Evolutionary conservation across 768 basidiomycete genomes (phyloP).

Genomic region (Boletellus ananiceps): DNA sequence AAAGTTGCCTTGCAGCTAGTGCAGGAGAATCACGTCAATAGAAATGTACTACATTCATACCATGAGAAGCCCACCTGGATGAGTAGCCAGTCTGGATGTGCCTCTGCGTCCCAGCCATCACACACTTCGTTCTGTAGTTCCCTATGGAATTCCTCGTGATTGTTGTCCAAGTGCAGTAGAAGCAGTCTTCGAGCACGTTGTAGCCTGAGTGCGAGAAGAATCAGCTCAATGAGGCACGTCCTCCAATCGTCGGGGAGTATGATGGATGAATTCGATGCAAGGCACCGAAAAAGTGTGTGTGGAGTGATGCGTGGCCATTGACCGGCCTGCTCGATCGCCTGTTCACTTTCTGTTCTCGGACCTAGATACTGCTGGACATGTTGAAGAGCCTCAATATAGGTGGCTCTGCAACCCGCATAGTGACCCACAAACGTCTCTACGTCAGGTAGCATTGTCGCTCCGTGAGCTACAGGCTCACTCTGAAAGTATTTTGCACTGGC

Average conservation of each 20-base stretch:
- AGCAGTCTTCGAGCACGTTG: slow-evolving; percentile 39
- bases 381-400: not conserved
- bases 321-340: slow-evolving; percentile 16
- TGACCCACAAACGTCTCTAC: slow-evolving; percentile 3
- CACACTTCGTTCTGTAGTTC: slow-evolving; percentile 27
- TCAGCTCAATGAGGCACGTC: slow-evolving; percentile 26
- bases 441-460: not conserved
- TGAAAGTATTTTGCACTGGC: not conserved
- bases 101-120: slow-evolving; percentile 11
- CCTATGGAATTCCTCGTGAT: slow-evolving; percentile 29
- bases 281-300: slow-evolving; percentile 26
- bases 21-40: not conserved
- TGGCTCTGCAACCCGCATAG: slow-evolving; percentile 7
- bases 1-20: slow-evolving; percentile 44
- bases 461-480: not conserved
- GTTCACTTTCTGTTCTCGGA: slow-evolving; percentile 17
- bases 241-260: slow-evolving; percentile 28
- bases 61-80: slow-evolving; percentile 34
- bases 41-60: not conserved
- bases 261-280: slow-evolving; percentile 24
- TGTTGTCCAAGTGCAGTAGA: slow-evolving; percentile 16
- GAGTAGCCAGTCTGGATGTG: slow-evolving; percentile 40
- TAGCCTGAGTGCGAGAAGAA: slow-evolving; percentile 27
- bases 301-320: slow-evolving; percentile 38
- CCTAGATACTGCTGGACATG: slow-evolving; percentile 6